Conservation (phyloP, 305 asterid species). For the Plantago lanceolata region DNA sequence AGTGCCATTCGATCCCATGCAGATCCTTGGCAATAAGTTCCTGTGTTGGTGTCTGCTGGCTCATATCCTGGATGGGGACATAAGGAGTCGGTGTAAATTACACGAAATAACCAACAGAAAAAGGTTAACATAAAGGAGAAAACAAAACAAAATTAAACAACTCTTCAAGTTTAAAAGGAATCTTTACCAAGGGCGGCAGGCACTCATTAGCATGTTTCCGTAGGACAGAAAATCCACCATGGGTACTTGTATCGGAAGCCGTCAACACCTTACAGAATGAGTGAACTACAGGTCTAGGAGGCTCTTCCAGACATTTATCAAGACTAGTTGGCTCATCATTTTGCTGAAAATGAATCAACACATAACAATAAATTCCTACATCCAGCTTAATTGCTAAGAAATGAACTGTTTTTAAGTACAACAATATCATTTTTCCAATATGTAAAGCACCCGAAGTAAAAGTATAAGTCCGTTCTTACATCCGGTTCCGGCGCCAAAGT, state of each 20-base stretch:
- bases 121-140: too few relatives aligned
- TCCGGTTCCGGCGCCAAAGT: slow-evolving; percentile 53
- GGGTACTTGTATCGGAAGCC: slow-evolving; percentile 78
- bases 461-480: slow-evolving; percentile 33
- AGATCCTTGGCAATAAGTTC: slow-evolving; percentile 87
- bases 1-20: slow-evolving; percentile 79
- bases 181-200: slow-evolving; percentile 79
- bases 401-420: too few relatives aligned
- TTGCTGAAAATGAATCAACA: slow-evolving; percentile 33
- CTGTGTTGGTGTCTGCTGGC: slow-evolving; percentile 73
- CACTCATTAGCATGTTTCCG: slow-evolving; percentile 76
- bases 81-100: too few relatives aligned
- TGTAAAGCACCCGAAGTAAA: neutral
- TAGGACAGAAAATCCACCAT: slow-evolving; percentile 77
- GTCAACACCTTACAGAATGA: slow-evolving; percentile 75
- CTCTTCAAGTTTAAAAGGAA: too few relatives aligned
- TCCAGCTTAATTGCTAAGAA: too few relatives aligned
- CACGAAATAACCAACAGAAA: neutral
- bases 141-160: too few relatives aligned
- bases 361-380: too few relatives aligned
- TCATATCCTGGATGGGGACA: slow-evolving; percentile 56
- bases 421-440: too few relatives aligned
- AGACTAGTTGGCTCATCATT: slow-evolving; percentile 38
- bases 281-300: slow-evolving; percentile 47
- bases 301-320: slow-evolving; percentile 36